Evolutionary conservation across 768 basidiomycete genomes (phyloP).

Genomic region (Pholiota molesta): DNA sequence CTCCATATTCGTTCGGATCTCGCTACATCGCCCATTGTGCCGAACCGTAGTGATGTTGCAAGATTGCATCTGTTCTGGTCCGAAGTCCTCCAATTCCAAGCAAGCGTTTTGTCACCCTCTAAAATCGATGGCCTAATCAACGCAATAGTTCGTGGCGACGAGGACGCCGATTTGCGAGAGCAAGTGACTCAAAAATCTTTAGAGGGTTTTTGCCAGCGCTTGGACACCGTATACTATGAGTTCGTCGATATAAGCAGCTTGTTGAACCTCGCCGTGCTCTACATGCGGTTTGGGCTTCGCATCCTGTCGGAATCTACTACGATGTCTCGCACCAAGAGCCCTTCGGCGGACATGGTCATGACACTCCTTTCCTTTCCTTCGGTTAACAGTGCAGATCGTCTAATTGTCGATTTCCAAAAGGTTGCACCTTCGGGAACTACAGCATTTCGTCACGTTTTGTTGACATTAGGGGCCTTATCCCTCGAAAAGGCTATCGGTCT

Average conservation of each 20-base stretch:
- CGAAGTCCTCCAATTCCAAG: conserved; percentile 76
- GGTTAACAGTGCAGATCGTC: conserved; percentile 40
- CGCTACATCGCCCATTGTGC: conserved; percentile 27
- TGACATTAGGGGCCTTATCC: conserved; percentile 50
- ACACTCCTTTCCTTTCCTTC: conserved; percentile 59
- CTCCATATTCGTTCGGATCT: conserved; percentile 32
- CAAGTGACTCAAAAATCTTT: conserved; percentile 79
- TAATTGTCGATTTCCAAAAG: conserved; percentile 31
- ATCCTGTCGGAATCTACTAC: conserved; percentile 34
- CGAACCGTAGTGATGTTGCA: conserved; percentile 43
- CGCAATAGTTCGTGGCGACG: conserved; percentile 37
- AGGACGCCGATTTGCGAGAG: conserved; percentile 55
- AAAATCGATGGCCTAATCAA: conserved; percentile 54
- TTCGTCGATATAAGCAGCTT: conserved; percentile 72
- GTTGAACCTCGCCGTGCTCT: conserved; percentile 65
- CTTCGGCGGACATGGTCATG: conserved; percentile 25
- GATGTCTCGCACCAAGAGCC: conserved; percentile 1
- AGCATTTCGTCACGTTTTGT: conserved; percentile 46
- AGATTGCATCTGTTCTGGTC: conserved; percentile 69
- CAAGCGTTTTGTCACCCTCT: conserved; percentile 49
- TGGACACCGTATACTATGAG: conserved; percentile 68
- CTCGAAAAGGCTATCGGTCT: conserved; percentile 49
- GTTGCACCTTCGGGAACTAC: conserved; percentile 30
- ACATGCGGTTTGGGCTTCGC: conserved; percentile 75
- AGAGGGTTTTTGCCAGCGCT: conserved; percentile 72